Base-by-base conservation (phyloP, 2,329 filamentous ascomycete species). In the Pestalotiopsis fici region DNA sequence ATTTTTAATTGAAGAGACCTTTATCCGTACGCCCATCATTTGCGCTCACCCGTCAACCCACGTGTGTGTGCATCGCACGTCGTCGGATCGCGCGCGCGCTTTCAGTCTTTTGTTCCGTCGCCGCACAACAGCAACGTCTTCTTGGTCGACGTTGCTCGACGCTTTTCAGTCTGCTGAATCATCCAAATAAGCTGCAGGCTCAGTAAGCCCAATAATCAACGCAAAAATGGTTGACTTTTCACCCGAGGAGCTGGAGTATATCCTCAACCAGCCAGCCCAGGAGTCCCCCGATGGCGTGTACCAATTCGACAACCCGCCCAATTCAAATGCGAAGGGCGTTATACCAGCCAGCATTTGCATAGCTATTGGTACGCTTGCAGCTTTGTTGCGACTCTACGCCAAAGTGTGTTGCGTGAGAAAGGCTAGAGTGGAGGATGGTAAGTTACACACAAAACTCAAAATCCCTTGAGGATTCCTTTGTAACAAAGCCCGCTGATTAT, bases 281-380 rank as follows among this genome's bases (percentile, higher is more conserved):
- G 54, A 27, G 21, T 63, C 66, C 2, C 66, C 66, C 4, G 15
- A 50, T 6, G 66, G 62, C 28, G 39, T 59, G 9, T 59, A 62
- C 21, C 25, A 65, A 23, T 56, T 67, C 56, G 23, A 23, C 28
- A 54, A 65, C 13, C 66, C 66, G 12, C 66, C 62, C 35, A 62
- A 47, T 28, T 28, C 47, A n/a, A 65, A 67, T 31, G 55, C 15
- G 5, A 3, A 27, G 5, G 66, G 54, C 7, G 12, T 47, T 4
- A n/a, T 47, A 47, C 39, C 39, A 13, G 39, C 39, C 11, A n/a
- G 11, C 18, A 47, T 47, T 15, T 47, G 39, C 13, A 18, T 47
- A n/a, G 39, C 39, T 1, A 47, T 47, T n/a, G 39, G 39, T 13
- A 18, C 39, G 18, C 13, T 15, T 47, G 13, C 18, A 47, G 39